Conservation (phyloP, 306 rosid genomes). For the Nissolia schottii region DNA sequence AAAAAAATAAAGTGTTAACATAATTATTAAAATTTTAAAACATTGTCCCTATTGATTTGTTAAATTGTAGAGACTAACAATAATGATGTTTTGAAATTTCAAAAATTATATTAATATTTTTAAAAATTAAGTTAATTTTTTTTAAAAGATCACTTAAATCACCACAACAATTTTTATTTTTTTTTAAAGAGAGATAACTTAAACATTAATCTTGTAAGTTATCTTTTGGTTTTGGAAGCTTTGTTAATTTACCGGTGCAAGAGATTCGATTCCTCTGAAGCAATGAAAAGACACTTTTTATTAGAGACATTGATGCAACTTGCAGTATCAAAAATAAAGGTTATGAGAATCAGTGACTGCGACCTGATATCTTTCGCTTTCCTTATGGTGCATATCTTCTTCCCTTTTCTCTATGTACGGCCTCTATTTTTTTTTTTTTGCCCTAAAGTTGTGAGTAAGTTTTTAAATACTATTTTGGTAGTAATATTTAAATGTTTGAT, state of each 20-base stretch:
- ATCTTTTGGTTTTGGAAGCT: not conserved
- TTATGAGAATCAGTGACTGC: constrained; percentile 4
- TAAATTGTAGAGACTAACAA: too few relatives aligned
- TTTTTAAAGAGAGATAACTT: not conserved
- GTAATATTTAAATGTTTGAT: not conserved
- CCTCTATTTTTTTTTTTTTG: not conserved
- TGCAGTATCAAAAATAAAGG: not conserved
- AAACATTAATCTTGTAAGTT: not conserved
- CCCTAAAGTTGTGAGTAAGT: not conserved
- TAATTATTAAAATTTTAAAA: too few relatives aligned
- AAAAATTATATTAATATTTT: too few relatives aligned
- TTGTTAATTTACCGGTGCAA: too few relatives aligned
- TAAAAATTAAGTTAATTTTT: too few relatives aligned
- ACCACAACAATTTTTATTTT: not conserved
- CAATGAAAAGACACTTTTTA: constrained; percentile 7
- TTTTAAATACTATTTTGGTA: not conserved
- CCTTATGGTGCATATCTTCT: not conserved
- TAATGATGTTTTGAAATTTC: too few relatives aligned
- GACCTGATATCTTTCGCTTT: constrained; percentile 6
- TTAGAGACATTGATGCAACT: not conserved
- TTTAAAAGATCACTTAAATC: not conserved
- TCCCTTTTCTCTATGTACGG: not conserved
- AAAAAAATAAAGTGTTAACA: too few relatives aligned
- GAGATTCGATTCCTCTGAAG: not conserved
- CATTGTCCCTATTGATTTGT: too few relatives aligned